A percentile compares a stretch with the other conserved stretches of the same genome.
Evolutionary conservation across 2,329 filamentous ascomycete genomes (phyloP).

Genomic region (Diaporthe vexans): DNA sequence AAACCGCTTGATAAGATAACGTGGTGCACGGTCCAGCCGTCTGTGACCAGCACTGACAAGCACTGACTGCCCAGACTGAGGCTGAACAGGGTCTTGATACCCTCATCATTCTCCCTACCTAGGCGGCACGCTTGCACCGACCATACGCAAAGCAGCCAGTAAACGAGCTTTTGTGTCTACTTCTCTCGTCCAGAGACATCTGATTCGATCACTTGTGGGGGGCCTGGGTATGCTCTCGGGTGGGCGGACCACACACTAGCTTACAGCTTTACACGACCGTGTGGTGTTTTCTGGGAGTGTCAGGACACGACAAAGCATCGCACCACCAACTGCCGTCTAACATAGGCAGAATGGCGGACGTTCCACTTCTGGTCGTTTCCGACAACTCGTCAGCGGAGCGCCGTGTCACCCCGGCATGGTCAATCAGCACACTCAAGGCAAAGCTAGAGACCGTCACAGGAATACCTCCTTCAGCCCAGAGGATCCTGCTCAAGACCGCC

Average conservation of each 20-base stretch:
- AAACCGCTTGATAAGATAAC: conserved; percentile 10
- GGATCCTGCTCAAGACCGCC: conserved; percentile 77
- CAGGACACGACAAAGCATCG: not conserved
- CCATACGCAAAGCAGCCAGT: not conserved
- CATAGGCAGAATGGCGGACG: conserved; percentile 72
- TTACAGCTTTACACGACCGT: not conserved
- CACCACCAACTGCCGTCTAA: not conserved
- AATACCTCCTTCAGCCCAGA: conserved; percentile 84
- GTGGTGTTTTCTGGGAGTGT: not conserved
- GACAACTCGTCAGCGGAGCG: conserved; percentile 87
- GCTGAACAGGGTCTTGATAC: not conserved
- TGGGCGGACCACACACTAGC: not conserved
- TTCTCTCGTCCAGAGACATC: not conserved
- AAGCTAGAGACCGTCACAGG: conserved; percentile 96
- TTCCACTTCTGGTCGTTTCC: conserved; percentile 81
- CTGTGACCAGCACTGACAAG: conserved; percentile 4
- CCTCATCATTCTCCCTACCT: conserved; percentile 3
- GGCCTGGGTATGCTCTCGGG: not conserved
- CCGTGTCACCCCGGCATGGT: conserved; percentile 93
- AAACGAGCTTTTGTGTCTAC: not conserved
- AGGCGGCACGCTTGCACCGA: not conserved
- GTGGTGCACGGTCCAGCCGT: conserved; percentile 4
- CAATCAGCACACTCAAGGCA: conserved; percentile 83
- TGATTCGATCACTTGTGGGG: not conserved
- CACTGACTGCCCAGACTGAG: conserved; percentile 9